These are phyloP conservation scores for Spizellomyces punctatus DNA, from an alignment of 192 early-diverging fungal genomes.

Conservation along the genomic window DNA sequence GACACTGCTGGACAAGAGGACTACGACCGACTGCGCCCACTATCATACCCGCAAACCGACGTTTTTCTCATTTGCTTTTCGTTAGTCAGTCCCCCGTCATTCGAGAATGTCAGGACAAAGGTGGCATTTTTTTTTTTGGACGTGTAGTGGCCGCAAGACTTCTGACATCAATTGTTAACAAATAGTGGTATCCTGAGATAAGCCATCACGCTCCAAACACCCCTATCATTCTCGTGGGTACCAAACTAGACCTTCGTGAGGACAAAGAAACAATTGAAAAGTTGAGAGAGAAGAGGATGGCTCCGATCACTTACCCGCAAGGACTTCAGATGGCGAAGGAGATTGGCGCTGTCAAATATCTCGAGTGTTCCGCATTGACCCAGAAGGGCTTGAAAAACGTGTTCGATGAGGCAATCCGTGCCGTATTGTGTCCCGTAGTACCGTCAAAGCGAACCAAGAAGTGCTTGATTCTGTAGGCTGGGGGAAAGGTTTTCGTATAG, in stretches of 20 bases:
- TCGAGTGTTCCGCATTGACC: constrained; percentile 97
- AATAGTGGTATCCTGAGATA: constrained; percentile 93
- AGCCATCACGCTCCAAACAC: constrained; percentile 93
- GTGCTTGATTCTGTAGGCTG: constrained; percentile 73
- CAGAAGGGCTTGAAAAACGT: constrained; percentile 98
- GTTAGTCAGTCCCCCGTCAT: constrained; percentile 91
- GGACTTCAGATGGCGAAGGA: constrained; percentile 89
- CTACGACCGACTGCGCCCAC: constrained; percentile 95
- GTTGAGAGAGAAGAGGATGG: constrained; percentile 82
- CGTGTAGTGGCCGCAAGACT: background rate
- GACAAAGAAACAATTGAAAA: constrained; percentile 88
- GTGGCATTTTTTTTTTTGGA: constrained; percentile 35
- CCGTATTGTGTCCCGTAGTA: constrained; percentile 77
- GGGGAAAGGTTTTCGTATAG: no score
- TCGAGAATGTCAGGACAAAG: constrained; percentile 97
- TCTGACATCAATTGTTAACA: background rate
- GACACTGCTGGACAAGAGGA: constrained; percentile 99
- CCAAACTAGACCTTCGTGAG: constrained; percentile 97
- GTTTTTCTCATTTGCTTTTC: constrained; percentile 99
- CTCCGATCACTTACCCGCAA: constrained; percentile 86
- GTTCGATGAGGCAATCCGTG: constrained; percentile 97
- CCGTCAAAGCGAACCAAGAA: constrained; percentile 68
- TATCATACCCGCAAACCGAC: constrained; percentile 98
- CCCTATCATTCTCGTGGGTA: constrained; percentile 92
- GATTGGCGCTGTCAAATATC: constrained; percentile 87